Percentiles rank a stretch among this genome's conserved stretches.
These are phyloP conservation scores for Cryphonectria parasitica DNA, from an alignment of 2,329 filamentous ascomycete species.

Conservation along the genomic window DNA sequence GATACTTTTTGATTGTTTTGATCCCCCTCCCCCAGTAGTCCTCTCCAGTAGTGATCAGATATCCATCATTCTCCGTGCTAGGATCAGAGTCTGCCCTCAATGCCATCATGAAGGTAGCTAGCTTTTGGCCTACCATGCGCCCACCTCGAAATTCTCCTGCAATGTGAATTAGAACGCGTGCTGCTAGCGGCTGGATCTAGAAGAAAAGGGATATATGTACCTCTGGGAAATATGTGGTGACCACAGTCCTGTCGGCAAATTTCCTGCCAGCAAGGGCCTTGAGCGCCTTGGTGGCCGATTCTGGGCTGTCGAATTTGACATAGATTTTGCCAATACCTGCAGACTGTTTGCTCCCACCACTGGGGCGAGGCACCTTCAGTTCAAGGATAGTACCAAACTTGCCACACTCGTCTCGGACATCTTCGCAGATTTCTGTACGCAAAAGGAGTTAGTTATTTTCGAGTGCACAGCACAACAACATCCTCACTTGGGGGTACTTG, in stretches of 20 bases:
- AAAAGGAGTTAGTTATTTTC: not conserved
- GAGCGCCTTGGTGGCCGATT: constrained; percentile 81
- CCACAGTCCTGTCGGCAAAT: constrained; percentile 94
- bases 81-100: not conserved
- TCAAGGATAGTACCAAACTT: constrained; percentile 87
- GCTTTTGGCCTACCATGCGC: constrained; percentile 70
- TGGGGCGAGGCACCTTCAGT: constrained; percentile 91
- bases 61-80: not conserved
- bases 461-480: not conserved
- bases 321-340: constrained; percentile 97
- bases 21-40: no score
- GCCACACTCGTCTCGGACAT: constrained; percentile 87
- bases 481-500: constrained; percentile 45
- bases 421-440: constrained; percentile 85
- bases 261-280: constrained; percentile 91
- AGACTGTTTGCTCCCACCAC: constrained; percentile 79
- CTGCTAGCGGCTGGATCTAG: not conserved
- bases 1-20: not conserved
- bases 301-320: constrained; percentile 83
- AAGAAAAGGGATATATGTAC: constrained; percentile 52
- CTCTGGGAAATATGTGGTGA: constrained; percentile 96
- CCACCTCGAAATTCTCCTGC: constrained; percentile 92
- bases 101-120: no score
- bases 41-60: not conserved
- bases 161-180: not conserved